Conservation (phyloP, 2,329 filamentous ascomycete species). For the Colletotrichum karsti region DNA sequence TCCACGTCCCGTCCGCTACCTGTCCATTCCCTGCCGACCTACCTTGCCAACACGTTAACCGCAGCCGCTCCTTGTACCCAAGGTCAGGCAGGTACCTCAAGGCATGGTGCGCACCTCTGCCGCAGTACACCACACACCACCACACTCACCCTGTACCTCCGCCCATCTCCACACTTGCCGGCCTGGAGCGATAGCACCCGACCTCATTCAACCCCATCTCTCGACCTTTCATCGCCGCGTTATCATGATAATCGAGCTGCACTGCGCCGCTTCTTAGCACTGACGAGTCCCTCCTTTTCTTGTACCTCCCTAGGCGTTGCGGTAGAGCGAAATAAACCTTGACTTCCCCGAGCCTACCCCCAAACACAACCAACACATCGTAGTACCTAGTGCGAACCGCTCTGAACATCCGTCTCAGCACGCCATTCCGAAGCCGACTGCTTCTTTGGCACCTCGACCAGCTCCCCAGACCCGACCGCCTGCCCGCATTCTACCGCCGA, state of each 20-base stretch:
- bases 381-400: constrained; percentile 19
- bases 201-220: constrained; percentile 24
- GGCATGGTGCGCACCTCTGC: too few relatives aligned
- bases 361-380: not conserved
- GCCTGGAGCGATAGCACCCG: constrained; percentile 20
- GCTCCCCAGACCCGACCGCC: not conserved
- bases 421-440: constrained; percentile 21
- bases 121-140: too few relatives aligned
- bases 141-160: not conserved
- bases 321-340: constrained; percentile 17
- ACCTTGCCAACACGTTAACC: constrained; percentile 6
- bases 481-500: not conserved
- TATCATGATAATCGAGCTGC: constrained; percentile 28
- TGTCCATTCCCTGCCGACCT: not conserved
- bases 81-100: not conserved
- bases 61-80: not conserved
- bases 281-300: not conserved
- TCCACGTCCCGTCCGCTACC: constrained; percentile 8
- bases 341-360: not conserved
- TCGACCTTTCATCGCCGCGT: constrained; percentile 19
- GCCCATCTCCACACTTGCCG: constrained; percentile 15
- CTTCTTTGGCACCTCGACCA: constrained; percentile 7
- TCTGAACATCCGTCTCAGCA: constrained; percentile 12
- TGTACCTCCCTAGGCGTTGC: not conserved
- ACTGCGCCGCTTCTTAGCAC: constrained; percentile 5